These are phyloP conservation scores for Rhynchosporium agropyri DNA, from an alignment of 2,329 filamentous ascomycete species.

Conservation along the genomic window DNA sequence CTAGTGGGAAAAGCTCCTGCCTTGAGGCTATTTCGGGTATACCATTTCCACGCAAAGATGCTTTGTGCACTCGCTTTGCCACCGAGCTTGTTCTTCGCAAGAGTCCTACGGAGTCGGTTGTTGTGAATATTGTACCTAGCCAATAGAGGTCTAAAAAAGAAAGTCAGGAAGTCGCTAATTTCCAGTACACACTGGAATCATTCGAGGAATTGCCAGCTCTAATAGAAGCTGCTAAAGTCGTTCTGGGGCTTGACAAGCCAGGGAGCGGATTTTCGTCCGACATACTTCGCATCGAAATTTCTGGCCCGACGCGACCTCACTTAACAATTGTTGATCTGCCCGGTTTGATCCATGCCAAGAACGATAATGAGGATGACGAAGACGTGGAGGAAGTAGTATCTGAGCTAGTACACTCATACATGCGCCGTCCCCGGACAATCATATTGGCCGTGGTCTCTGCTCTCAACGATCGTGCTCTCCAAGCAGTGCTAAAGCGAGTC, in stretches of 20 bases:
- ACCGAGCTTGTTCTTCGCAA: conserved; percentile 49
- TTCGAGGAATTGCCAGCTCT: conserved; percentile 19
- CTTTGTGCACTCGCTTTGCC: conserved; percentile 60
- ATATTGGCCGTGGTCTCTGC: conserved; percentile 57
- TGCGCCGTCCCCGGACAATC: conserved; percentile 57
- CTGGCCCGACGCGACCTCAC: conserved; percentile 46
- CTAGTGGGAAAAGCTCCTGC: conserved; percentile 64
- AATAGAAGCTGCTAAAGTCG: no score
- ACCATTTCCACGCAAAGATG: conserved; percentile 61
- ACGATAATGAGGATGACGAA: conserved; percentile 45
- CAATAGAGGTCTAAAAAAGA: conserved; percentile 51
- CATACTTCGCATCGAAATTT: conserved; percentile 25
- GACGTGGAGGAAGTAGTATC: conserved; percentile 44
- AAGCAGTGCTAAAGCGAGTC: conserved; percentile 40
- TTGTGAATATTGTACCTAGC: conserved; percentile 61
- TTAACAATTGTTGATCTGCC: conserved; percentile 62
- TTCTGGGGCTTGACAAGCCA: conserved; percentile 16
- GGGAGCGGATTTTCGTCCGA: conserved; percentile 19
- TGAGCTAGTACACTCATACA: conserved; percentile 51
- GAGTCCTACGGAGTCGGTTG: conserved; percentile 44
- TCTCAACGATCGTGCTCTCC: conserved; percentile 14
- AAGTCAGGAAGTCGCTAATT: conserved; percentile 48
- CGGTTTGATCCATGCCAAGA: conserved; percentile 48
- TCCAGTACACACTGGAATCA: conserved; percentile 5
- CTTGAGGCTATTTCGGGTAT: conserved; percentile 64